A percentile compares a stretch with the other conserved stretches of the same genome.
Evolutionary conservation across 495 filamentous ascomycete species (phyloP).

Genomic region (Astrocystis sublimbata): DNA sequence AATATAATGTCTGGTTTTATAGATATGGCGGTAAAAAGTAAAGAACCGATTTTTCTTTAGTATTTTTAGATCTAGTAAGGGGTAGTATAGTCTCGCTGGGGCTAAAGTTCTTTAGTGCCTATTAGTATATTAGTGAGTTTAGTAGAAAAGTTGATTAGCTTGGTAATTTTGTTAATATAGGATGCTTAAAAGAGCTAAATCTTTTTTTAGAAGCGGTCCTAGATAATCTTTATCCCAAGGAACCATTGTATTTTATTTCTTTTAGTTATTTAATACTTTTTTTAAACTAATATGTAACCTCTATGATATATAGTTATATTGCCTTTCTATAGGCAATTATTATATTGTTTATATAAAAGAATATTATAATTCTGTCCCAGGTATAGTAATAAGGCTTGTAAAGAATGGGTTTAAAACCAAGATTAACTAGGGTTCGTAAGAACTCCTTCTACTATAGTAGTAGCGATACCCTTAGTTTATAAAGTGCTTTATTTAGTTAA

Average conservation of each 20-base stretch:
- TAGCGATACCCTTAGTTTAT: background rate
- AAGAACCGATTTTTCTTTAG: background rate
- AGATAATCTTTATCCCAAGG: background rate
- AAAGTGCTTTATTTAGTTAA: background rate
- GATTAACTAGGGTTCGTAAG: background rate
- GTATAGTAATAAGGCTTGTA: background rate
- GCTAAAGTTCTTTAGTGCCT: background rate
- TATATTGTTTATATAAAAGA: conserved; percentile 2
- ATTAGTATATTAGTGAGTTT: background rate
- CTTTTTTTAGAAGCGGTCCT: background rate
- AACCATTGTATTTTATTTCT: background rate
- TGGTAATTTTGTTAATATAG: background rate
- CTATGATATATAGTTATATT: background rate
- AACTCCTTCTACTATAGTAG: background rate
- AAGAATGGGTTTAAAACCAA: background rate
- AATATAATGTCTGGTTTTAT: background rate
- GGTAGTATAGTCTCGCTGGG: background rate
- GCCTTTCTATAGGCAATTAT: background rate
- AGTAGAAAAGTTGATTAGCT: background rate
- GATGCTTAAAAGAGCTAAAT: background rate
- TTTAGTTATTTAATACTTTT: background rate
- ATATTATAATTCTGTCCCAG: too few species aligned
- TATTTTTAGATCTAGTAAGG: background rate
- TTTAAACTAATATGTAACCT: too few species aligned
- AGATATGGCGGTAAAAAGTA: background rate